Base-by-base conservation (phyloP, 805 yeast species). In the Pichia cephalocereana region DNA sequence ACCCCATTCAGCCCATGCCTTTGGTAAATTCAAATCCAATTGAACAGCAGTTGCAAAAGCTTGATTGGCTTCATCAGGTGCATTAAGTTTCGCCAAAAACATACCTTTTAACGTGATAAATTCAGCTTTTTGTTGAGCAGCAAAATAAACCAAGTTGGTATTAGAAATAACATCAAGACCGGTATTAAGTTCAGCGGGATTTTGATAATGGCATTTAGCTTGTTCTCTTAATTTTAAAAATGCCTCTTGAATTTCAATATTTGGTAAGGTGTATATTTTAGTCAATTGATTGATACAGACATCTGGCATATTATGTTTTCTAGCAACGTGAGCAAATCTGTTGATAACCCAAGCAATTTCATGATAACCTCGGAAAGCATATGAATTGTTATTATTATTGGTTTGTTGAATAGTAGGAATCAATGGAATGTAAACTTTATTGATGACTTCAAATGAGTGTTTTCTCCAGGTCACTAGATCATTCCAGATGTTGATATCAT, bases 1-100 rank as follows among this genome's bases (percentile, higher is more conserved):
- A 52, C 99, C 99, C 99, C 99, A 93, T 63, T 95, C 97, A 4
- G 97, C 98, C 99, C 99, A 93, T 0, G 99, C 98, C 64, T 93
- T 91, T 2, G 98, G 96, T 43, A 93, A 67, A 58, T 90, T 88
- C 56, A 91, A 75, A 60, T 95, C 99, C 49, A 93, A 82, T 65
- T 93, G 98, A 18, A 93, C 97, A 1, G 99, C 96, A 2, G 97
- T 87, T 2, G 98, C 96, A 70, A 93, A 93, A 0, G 96, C 96
- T 63, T 93, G 96, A 62, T 93, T 90, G 14, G 99, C 98, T 58
- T 91, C 97, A 51, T 91, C 98, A 54, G 82, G 81, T 41, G 87
- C 91, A 56, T 87, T 83, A 57, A 93, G 71, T 62, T 89, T 91
- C 19, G 96, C 95, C 58, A 91, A 75, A 61, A 95, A 93, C 96